Base-by-base conservation (phyloP, 2,329 filamentous ascomycete species). In the Monilinia polystroma region DNA sequence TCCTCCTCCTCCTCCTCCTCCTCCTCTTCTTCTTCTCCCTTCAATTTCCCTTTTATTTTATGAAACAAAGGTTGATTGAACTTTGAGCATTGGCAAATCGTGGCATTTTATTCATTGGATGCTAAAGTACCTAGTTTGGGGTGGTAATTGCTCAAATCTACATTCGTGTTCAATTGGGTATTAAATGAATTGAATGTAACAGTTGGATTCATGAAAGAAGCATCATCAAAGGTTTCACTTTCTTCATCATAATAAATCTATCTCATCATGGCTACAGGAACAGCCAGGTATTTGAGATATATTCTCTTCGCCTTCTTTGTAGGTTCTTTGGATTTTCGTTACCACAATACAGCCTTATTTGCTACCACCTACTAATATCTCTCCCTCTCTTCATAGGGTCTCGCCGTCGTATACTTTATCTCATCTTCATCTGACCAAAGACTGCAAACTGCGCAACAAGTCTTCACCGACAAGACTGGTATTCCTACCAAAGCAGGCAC, bases 231-330 rank as follows among this genome's bases (percentile, higher is more conserved):
- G 53, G 29, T 29, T 11, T 54, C 58, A 38, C 4, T 6, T 18
- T 51, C 4, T 51, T 29, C 12, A 60, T 29, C 10, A 20, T 35
- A 43, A 35, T 8, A 29, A 41, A n/a, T 49, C 7, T 29, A 58
- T 65, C 26, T 59, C 53, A 59, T 49, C 53, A 77, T 77, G 75
- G 74, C 75, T 63, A 72, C 74, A 43, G 75, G 75, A 62, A 71
- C 75, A 20, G 72, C 89, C 79, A 88, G 90, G 80, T 92, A 92
- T 75, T 80, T 88, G 83, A 86, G 87, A 83, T 89, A 88, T 79
- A 84, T 97, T 77, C 84, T 95, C 76, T 87, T 96, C 76, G 91
- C 92, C 68, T 85, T 93, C 76, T 89, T 96, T 76, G 93, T 96
- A 85, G 76, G 90, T 83, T 29, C 32, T 26, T 23, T 26, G 2